phyloP scores from a whole-genome alignment of 495 filamentous ascomycete species.

The Aspergillus homomorphus region DNA sequence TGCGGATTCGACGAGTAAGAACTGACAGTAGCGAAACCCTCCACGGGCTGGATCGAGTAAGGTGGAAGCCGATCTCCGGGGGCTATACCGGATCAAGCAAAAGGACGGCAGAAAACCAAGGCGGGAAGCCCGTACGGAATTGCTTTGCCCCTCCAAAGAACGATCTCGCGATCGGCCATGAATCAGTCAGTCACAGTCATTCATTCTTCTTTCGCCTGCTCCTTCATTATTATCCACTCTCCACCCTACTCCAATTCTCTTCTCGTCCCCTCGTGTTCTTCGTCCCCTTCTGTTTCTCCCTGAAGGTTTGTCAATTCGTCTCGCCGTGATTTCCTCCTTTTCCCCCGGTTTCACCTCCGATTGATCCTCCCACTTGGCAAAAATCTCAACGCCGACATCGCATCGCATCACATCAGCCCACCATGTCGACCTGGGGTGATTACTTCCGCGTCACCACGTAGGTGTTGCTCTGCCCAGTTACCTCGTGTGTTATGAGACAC shows the following conservation, averaged over 20 bases:
- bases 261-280: too few species aligned
- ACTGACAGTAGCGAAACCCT: too few species aligned
- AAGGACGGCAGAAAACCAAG: background rate
- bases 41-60: background rate
- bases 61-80: constrained; percentile 17
- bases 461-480: constrained; percentile 28
- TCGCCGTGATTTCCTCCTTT: background rate
- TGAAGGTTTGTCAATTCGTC: too few species aligned
- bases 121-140: background rate
- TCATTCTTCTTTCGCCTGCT: background rate
- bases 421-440: constrained; percentile 86
- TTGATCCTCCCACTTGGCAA: background rate
- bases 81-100: constrained; percentile 11
- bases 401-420: constrained; percentile 7
- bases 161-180: background rate
- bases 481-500: constrained; percentile 1
- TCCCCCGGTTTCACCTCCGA: background rate
- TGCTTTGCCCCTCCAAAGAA: background rate
- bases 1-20: too few species aligned
- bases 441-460: constrained; percentile 85
- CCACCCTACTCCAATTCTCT: background rate
- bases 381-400: background rate
- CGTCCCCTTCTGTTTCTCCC: too few species aligned
- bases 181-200: background rate
- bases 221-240: background rate